phyloP scores from a whole-genome alignment of 148 eudicot species.

The Fagopyrum tataricum region DNA sequence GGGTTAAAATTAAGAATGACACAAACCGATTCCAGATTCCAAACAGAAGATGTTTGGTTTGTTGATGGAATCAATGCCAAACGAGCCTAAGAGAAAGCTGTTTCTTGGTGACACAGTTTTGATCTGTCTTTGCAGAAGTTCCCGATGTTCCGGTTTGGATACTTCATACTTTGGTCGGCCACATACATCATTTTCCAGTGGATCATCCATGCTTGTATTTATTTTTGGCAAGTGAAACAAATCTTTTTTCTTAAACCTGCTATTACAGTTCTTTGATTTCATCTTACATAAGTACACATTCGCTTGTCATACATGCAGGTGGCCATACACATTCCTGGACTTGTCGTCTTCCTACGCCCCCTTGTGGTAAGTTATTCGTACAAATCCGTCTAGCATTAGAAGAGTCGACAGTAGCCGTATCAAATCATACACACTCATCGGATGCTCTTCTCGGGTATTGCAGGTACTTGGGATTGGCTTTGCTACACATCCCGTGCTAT shows the following conservation, averaged over 20 bases:
- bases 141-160: conserved; percentile 70
- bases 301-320: conserved; percentile 35
- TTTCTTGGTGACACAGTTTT: background rate
- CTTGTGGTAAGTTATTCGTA: conserved; percentile 42
- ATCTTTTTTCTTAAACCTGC: background rate
- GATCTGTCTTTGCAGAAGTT: conserved; percentile 40
- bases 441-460: conserved; percentile 8
- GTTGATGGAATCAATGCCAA: too few species aligned
- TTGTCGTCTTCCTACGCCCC: conserved; percentile 75
- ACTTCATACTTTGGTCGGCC: conserved; percentile 62
- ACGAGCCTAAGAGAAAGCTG: background rate
- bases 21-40: too few species aligned
- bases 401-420: too few species aligned
- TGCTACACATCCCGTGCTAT: conserved; percentile 58
- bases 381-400: too few species aligned
- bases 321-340: conserved; percentile 90
- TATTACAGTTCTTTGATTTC: background rate
- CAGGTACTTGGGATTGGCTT: conserved; percentile 61
- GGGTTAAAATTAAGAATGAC: too few species aligned
- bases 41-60: too few species aligned
- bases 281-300: background rate
- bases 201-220: conserved; percentile 65
- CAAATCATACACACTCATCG: background rate
- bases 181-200: conserved; percentile 69
- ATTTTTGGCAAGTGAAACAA: conserved; percentile 35